Percentiles rank a stretch among this genome's conserved stretches.
Conservation (phyloP, 495 filamentous ascomycete genomes). For the Aspergillus steynii region DNA sequence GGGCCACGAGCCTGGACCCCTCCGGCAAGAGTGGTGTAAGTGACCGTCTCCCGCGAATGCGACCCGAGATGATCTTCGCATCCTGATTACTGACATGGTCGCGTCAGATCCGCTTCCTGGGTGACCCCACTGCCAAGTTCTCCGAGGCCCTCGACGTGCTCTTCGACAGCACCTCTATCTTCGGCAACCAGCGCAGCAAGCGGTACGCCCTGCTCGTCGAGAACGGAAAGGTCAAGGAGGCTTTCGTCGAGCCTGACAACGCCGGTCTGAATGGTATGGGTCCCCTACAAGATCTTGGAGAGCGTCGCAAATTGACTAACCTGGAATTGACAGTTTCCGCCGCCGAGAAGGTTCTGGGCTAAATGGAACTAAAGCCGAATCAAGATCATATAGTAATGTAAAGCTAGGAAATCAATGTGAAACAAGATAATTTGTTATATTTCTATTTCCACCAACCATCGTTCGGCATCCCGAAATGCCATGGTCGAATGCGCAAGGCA, state of each 20-base stretch:
- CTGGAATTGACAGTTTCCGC: conserved; percentile 53
- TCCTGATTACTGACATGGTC: conserved; percentile 8
- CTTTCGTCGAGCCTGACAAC: conserved; percentile 89
- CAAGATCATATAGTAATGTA: conserved; percentile 4
- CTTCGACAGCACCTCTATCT: conserved; percentile 82
- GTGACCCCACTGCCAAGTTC: conserved; percentile 81
- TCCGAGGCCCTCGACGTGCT: conserved; percentile 80
- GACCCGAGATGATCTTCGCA: not conserved
- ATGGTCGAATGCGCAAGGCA: conserved; percentile 12
- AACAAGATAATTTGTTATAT: conserved; percentile 16
- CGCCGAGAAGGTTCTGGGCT: conserved; percentile 71
- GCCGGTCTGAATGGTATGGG: conserved; percentile 77
- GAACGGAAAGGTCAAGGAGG: conserved; percentile 72
- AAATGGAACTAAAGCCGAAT: conserved; percentile 16
- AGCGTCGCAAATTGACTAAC: conserved; percentile 2
- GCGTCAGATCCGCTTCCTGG: conserved; percentile 78
- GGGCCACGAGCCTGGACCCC: conserved; percentile 74
- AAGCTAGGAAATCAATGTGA: not conserved
- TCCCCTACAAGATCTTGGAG: not conserved
- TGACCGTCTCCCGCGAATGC: conserved; percentile 12
- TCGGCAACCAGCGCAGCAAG: conserved; percentile 84
- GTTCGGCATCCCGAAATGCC: not conserved
- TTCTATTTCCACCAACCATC: conserved; percentile 13
- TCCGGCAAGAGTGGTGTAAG: conserved; percentile 70
- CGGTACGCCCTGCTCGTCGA: conserved; percentile 81